Evolutionary conservation across 306 rosid species (phyloP), one percentile per base, ranked within the genome.

Genomic region (Casuarina glauca): DNA sequence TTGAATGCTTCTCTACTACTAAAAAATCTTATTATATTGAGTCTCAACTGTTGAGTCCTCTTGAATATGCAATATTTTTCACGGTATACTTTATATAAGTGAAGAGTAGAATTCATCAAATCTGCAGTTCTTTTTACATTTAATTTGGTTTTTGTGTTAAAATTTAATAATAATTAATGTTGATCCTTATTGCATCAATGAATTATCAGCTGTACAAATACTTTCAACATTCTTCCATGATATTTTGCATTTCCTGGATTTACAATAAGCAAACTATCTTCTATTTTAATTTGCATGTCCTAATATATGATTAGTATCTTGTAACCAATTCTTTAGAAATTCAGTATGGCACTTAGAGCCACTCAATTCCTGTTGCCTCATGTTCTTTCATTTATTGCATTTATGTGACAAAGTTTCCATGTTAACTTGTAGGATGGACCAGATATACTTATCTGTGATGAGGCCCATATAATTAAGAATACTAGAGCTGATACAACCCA

Each of bases 401-500:
- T 72, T 53, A 64, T 74, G 64, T 66, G 72, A 84, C 70, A 44
- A 74, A 48, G 38, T 73, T 55, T 67, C 61, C 55, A n/a, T 79
- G 71, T 75, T 64, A 77, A 82, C 71, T 54, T 32, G 79, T 86
- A 95, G 99, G 97, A 93, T 48, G 99, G 99, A 76, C 97, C 99
- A 1, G 99, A 95, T 83, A 89, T 95, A 83, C 97, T 95, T 80
- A 97, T 95, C 62, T 95, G 99, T 87, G 99, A 95, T 73, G 97
- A 95, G 87, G 99, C 99, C 78, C 99, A 95, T 81, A 85, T 95
- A 81, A 95, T 93, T 72, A 93, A 93, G 87, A 95, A 95, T 87
- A 95, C 93, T 12, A 92, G 72, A 84, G 97, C 99, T 69, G 99
- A 93, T 20, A 81, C 78, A 78, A 95, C 99, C 75, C 97, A 95